Base-by-base conservation (phyloP, 106 monocot species). In the Phalaenopsis equestris region DNA sequence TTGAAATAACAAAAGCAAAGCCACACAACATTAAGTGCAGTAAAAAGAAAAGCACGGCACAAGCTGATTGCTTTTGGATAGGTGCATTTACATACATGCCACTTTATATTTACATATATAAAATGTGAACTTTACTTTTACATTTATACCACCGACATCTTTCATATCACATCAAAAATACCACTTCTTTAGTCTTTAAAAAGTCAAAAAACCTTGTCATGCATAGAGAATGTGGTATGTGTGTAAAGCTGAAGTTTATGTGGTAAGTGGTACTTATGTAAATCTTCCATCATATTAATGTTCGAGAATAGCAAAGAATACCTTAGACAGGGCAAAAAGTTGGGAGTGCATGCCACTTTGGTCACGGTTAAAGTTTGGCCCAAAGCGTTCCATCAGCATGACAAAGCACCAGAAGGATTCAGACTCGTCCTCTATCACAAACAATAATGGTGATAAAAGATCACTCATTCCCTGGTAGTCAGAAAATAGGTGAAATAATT, bases 331-430 rank as follows among this genome's bases (percentile, higher is more conserved):
- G 64, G 91, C 89, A 82, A 91, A 91, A 56, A 91, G 87, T 73
- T 91, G 91, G 45, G 91, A 77, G 72, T 91, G 91, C 91, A 91
- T 87, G 75, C 91, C 91, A 82, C 83, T 91, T 83, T 91, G 91
- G 75, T 91, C 91, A 67, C 91, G 88, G 47, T 91, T 91, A 75
- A 91, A 91, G 80, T 91, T 91, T 49, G 91, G 91, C 30, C 91
- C 91, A 36, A 91, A 80, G n/a, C 89, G 89, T 77, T 89, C 91
- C 91, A 91, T 89, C 41, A 91, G 82, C 41, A 81, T 83, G 76
- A 87, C 91, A 84, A 91, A 91, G 75, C 91, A 89, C 91, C 91
- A 91, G 82, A 91, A 91, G 77, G 91, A 81, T 67, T 91, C 89
- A 19, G 85, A 83, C 81, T 91, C 91, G 55, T 91, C 87, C 75